These are phyloP conservation scores for Neurospora terricola DNA, from an alignment of 495 filamentous ascomycete genomes.

Conservation along the genomic window DNA sequence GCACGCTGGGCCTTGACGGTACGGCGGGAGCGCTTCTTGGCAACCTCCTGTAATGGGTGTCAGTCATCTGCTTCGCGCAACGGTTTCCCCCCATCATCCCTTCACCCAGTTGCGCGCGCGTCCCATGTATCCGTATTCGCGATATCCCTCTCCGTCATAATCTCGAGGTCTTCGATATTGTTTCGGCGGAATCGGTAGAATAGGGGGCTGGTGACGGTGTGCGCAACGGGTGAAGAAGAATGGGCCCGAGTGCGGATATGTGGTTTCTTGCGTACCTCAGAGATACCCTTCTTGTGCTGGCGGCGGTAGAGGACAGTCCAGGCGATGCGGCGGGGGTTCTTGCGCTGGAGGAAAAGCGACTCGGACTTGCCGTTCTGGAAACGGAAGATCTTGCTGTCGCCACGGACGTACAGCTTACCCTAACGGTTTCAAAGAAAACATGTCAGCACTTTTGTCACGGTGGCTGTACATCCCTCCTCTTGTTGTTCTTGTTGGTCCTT, in stretches of 20 bases:
- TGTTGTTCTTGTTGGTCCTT: neutral
- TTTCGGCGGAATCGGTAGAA: neutral
- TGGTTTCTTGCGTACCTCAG: conserved; percentile 69
- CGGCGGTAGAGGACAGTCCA: conserved; percentile 97
- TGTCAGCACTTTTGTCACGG: conserved; percentile 16
- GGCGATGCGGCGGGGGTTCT: conserved; percentile 98
- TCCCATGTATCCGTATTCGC: neutral
- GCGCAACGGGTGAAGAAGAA: conserved; percentile 3
- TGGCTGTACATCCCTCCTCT: neutral
- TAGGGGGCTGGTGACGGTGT: conserved; percentile 2
- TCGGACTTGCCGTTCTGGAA: conserved; percentile 99
- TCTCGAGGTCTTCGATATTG: neutral
- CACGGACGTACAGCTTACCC: conserved; percentile 98
- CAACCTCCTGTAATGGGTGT: conserved; percentile 70
- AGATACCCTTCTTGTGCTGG: conserved; percentile 99
- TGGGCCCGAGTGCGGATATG: neutral
- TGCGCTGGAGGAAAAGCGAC: conserved; percentile 98
- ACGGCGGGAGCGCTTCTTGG: conserved; percentile 98
- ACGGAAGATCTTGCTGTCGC: conserved; percentile 99
- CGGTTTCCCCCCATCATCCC: neutral
- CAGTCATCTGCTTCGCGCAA: conserved; percentile 23
- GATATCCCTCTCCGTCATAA: neutral
- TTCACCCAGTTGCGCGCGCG: neutral
- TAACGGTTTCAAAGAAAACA: conserved; percentile 25
- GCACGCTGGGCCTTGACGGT: conserved; percentile 97